Evolutionary conservation across 164 flowering plant genomes (phyloP).

Genomic region (Piper betle): DNA sequence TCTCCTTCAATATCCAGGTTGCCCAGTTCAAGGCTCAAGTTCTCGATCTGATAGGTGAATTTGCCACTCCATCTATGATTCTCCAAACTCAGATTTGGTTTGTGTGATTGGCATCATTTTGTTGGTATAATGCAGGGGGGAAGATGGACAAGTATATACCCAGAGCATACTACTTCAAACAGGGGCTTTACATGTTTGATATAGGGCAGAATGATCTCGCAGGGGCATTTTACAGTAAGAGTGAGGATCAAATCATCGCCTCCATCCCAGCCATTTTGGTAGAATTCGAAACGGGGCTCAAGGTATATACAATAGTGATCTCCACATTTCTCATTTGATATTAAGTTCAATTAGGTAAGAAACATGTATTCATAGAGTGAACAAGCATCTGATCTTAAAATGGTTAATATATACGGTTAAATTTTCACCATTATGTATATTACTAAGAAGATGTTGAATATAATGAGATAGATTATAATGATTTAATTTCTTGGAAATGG

Average conservation of each 20-base stretch:
- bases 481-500: too few species aligned
- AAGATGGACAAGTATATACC: conserved; percentile 55
- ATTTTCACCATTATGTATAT: background rate
- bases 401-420: background rate
- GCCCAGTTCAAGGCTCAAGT: conserved; percentile 65
- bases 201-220: conserved; percentile 96
- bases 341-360: too few species aligned
- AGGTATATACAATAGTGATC: conserved; percentile 27
- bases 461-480: too few species aligned
- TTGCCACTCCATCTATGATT: conserved; percentile 6
- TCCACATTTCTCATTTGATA: background rate
- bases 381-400: too few species aligned
- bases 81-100: background rate
- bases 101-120: background rate
- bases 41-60: conserved; percentile 46
- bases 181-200: conserved; percentile 83
- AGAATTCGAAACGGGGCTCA: conserved; percentile 60
- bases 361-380: too few species aligned
- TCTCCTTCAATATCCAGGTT: conserved; percentile 79
- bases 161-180: conserved; percentile 32
- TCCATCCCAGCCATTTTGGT: conserved; percentile 57
- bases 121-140: conserved; percentile 27
- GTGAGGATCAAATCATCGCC: conserved; percentile 78
- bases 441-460: too few species aligned
- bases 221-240: conserved; percentile 72